These are phyloP conservation scores for Aureobasidium vineae DNA, from an alignment of 2,329 filamentous ascomycete species.

Conservation along the genomic window DNA sequence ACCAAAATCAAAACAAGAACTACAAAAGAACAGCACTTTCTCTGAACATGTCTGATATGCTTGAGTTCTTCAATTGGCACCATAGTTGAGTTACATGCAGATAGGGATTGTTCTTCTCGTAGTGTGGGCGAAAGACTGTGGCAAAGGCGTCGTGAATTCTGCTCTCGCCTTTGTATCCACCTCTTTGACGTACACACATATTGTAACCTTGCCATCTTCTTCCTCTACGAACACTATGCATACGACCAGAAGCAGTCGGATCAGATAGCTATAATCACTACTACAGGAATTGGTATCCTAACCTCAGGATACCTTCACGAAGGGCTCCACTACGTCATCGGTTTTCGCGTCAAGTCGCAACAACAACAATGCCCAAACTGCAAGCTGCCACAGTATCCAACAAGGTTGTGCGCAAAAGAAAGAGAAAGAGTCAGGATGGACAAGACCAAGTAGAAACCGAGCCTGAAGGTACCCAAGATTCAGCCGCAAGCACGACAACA, in stretches of 20 bases:
- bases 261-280: not conserved
- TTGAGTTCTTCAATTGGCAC: not conserved
- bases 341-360: not conserved
- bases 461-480: constrained; percentile 23
- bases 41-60: not conserved
- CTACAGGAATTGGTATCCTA: not conserved
- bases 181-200: not conserved
- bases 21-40: not conserved
- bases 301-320: not conserved
- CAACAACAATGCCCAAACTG: constrained; percentile 45
- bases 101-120: not conserved
- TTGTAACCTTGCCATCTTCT: not conserved
- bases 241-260: not conserved
- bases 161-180: not conserved
- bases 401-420: constrained; percentile 48
- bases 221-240: not conserved
- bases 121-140: not conserved
- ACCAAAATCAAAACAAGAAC: not conserved
- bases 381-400: constrained; percentile 52
- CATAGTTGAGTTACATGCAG: too few relatives aligned
- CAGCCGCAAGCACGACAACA: constrained; percentile 41
- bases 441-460: constrained; percentile 27
- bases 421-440: constrained; percentile 34
- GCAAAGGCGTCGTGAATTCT: constrained; percentile 6
- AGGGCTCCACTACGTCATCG: constrained; percentile 9